Evolutionary conservation across 2,329 filamentous ascomycete genomes (phyloP).

Genomic region (Rachicladosporium sp.): DNA sequence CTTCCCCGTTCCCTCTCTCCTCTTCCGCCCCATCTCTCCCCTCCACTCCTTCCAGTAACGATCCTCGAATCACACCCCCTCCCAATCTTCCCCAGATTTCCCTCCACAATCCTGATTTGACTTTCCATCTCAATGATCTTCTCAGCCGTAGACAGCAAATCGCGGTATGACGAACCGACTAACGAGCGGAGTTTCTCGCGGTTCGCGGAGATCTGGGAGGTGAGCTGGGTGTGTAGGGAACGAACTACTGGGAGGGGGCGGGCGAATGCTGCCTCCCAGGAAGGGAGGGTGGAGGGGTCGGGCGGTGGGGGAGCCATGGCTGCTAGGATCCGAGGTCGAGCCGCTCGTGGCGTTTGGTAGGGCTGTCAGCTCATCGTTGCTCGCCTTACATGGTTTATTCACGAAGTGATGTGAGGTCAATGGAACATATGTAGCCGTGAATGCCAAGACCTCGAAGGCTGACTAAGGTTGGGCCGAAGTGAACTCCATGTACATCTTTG

Average conservation of each 20-base stretch:
- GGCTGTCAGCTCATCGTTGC: not conserved
- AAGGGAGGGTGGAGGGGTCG: slow-evolving; percentile 37
- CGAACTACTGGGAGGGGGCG: slow-evolving; percentile 51
- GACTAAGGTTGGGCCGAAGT: no score
- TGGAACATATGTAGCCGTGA: no score
- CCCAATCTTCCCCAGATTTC: slow-evolving; percentile 59
- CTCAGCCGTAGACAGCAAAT: slow-evolving; percentile 82
- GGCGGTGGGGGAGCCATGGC: slow-evolving; percentile 4
- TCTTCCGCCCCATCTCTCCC: slow-evolving; percentile 4
- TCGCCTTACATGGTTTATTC: not conserved
- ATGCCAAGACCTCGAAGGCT: no score
- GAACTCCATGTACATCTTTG: slow-evolving; percentile 9
- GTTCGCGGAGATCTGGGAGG: slow-evolving; percentile 49
- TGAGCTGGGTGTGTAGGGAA: slow-evolving; percentile 52
- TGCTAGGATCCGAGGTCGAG: not conserved
- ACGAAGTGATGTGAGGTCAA: no score
- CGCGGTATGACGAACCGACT: slow-evolving; percentile 64
- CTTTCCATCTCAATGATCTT: slow-evolving; percentile 81
- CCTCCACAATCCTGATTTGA: slow-evolving; percentile 66
- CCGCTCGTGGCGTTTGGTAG: not conserved
- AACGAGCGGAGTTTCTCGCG: slow-evolving; percentile 53
- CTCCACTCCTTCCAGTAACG: slow-evolving; percentile 40
- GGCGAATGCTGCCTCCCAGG: slow-evolving; percentile 58
- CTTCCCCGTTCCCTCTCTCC: slow-evolving; percentile 4
- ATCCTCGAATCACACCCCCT: slow-evolving; percentile 61